A percentile compares a stretch with the other conserved stretches of the same genome.
Conservation (phyloP, 202 grass and related monocot species). For the Setaria italica region DNA sequence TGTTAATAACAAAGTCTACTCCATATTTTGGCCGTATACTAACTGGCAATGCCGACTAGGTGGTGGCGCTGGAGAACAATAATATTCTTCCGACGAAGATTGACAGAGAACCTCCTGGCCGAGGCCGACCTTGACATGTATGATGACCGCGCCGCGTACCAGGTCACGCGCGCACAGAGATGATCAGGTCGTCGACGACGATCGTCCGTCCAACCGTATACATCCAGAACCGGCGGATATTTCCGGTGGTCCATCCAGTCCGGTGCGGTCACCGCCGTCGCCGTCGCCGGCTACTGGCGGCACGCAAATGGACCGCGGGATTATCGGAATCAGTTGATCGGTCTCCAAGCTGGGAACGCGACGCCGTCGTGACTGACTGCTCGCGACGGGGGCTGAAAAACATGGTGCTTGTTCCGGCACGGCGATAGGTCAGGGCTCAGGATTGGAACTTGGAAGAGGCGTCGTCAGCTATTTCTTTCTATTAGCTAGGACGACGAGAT, state of each 20-base stretch:
- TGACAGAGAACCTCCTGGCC: background rate
- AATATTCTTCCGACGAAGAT: slow-evolving; percentile 2
- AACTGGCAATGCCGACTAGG: background rate
- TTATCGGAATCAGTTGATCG: background rate
- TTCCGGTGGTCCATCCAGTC: background rate
- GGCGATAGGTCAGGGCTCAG: no score
- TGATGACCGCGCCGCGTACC: background rate
- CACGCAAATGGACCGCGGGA: background rate
- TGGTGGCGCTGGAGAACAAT: background rate
- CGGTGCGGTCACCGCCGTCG: background rate
- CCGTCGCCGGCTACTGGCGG: background rate
- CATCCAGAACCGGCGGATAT: background rate
- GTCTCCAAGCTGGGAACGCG: background rate
- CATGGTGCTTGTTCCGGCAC: background rate
- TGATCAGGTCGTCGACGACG: background rate
- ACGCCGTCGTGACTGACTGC: background rate
- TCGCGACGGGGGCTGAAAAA: background rate
- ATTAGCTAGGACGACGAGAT: no score
- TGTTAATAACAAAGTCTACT: background rate
- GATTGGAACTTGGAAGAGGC: no score
- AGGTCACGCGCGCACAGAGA: background rate
- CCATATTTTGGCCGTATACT: background rate
- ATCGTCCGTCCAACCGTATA: background rate
- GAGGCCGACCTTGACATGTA: background rate
- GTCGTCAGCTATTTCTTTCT: no score